phyloP scores from a whole-genome alignment of 2,329 filamentous ascomycete species.

The Pseudogymnoascus sp. region DNA sequence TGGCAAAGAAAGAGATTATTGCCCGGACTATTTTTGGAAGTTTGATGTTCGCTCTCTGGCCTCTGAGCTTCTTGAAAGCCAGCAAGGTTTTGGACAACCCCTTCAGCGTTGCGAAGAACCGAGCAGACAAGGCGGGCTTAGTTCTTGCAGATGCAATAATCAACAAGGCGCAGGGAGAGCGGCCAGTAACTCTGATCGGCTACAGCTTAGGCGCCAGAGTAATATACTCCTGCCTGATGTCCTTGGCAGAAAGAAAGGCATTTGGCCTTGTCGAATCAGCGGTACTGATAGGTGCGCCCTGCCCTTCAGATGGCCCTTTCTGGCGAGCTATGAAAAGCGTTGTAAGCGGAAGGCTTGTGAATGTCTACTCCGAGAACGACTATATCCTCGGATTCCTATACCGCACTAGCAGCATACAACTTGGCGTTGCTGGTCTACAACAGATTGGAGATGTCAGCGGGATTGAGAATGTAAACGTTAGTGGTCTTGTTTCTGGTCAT shows the following conservation, averaged over 20 bases:
- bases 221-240: slow-evolving; percentile 73
- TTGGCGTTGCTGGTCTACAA: slow-evolving; percentile 78
- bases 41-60: slow-evolving; percentile 61
- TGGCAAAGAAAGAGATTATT: slow-evolving; percentile 59
- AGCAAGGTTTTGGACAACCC: slow-evolving; percentile 71
- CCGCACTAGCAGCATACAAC: slow-evolving; percentile 70
- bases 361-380: slow-evolving; percentile 82
- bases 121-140: slow-evolving; percentile 71
- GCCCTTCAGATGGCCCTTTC: slow-evolving; percentile 60
- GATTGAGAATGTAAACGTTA: slow-evolving; percentile 52
- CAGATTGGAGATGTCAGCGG: slow-evolving; percentile 58
- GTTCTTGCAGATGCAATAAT: slow-evolving; percentile 76
- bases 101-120: slow-evolving; percentile 65
- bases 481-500: slow-evolving; percentile 58
- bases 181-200: slow-evolving; percentile 70
- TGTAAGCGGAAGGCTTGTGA: slow-evolving; percentile 74
- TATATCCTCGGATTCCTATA: slow-evolving; percentile 83
- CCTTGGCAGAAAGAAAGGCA: slow-evolving; percentile 65
- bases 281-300: slow-evolving; percentile 72
- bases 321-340: slow-evolving; percentile 73
- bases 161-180: slow-evolving; percentile 72
- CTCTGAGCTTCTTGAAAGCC: slow-evolving; percentile 56
- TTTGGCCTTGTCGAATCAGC: slow-evolving; percentile 81
- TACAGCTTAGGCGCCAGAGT: slow-evolving; percentile 76
- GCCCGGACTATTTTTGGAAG: slow-evolving; percentile 55